Evolutionary conservation across 2,329 filamentous ascomycete genomes (phyloP), one percentile per base, ranked within the genome.

Genomic region (Aureobasidium pullulans): DNA sequence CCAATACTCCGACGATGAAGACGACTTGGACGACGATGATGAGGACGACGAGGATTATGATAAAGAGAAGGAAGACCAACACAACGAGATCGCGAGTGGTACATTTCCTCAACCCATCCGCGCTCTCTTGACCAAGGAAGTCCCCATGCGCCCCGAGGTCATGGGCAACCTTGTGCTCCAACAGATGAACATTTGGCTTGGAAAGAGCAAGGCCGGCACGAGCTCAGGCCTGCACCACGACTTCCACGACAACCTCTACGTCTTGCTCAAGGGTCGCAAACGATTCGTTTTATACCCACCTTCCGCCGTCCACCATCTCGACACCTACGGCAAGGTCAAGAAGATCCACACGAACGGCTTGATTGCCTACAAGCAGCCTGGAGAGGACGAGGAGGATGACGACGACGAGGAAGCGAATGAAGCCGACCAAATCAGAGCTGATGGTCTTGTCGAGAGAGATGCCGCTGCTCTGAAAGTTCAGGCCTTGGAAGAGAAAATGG

Each of bases 131-230:
- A 37, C 32, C 31, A 34, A 57, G 16, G 47, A 59, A 5, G 39
- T 53, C 4, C 57, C 57, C 6, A n/a, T 53, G 29, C 36, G 36
- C 11, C 57, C 57, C 8, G 19, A 37, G 1, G 5, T 59, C 7
- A 59, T 59, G 57, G 57, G 57, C 32, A 59, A 59, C n/a, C 57
- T 59, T 16, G 57, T 53, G 10, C 29, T 59, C 8, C 57, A 59
- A 39, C 57, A 59, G 32, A 59, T 59, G 57, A 59, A 59, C 39
- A 39, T 59, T 4, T 59, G 57, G 57, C 39, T 59, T 11, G 57
- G 57, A 28, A 59, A 53, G 40, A 53, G 39, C 32, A 53, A 44
- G 11, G n/a, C 37, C 4, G 57, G 57, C 37, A 50, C 57, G 13
- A 52, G 47, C 28, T 59, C 57, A 2, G 57, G 57, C 6, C 23